Evolutionary conservation across 257 asterid species (phyloP).

Genomic region (Penstemon eatonii): DNA sequence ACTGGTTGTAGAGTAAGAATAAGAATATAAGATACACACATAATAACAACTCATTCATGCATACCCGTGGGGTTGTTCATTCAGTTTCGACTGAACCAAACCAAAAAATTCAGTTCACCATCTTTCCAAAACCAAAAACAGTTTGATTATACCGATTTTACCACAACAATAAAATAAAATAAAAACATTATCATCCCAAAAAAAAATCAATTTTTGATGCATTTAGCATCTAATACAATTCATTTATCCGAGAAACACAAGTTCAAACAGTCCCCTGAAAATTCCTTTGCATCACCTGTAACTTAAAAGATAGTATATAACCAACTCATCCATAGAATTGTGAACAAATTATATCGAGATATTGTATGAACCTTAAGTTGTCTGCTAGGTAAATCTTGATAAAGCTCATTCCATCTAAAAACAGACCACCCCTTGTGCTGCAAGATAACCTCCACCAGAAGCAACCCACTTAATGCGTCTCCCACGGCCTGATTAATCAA

Average conservation of each 20-base stretch:
- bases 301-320: slow-evolving; percentile 11
- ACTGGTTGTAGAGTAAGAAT: background rate
- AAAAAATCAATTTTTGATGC: too few relatives aligned
- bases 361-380: slow-evolving; percentile 74
- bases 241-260: slow-evolving; percentile 1
- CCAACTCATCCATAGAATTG: slow-evolving; percentile 5
- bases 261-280: slow-evolving; percentile 4
- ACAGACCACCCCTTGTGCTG: slow-evolving; percentile 76
- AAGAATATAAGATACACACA: background rate
- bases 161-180: too few relatives aligned
- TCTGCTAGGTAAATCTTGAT: slow-evolving; percentile 88
- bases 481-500: slow-evolving; percentile 95
- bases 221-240: too few relatives aligned
- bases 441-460: slow-evolving; percentile 85
- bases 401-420: slow-evolving; percentile 76
- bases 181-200: too few relatives aligned
- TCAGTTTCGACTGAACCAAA: background rate
- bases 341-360: slow-evolving; percentile 9
- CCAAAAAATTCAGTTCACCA: background rate
- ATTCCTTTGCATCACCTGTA: slow-evolving; percentile 7
- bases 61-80: background rate
- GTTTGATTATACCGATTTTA: too few relatives aligned
- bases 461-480: slow-evolving; percentile 82
- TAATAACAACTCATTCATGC: background rate
- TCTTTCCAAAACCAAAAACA: too few relatives aligned